Conservation (phyloP, 345 rosid species). For the Populus tremula region DNA sequence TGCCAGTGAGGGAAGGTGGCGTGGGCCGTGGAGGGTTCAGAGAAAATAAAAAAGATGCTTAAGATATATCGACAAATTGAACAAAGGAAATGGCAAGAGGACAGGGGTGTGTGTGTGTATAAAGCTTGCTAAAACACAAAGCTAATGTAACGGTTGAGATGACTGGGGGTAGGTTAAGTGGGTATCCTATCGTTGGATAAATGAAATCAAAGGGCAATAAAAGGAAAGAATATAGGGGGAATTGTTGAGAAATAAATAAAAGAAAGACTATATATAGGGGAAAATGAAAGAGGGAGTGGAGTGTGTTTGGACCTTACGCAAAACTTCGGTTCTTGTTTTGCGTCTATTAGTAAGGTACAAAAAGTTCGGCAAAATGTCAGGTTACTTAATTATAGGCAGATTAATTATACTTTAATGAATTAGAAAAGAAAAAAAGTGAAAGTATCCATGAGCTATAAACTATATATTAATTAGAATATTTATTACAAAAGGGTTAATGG, state of each 20-base stretch:
- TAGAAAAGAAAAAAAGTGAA: neutral
- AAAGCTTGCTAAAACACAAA: slow-evolving; percentile 8
- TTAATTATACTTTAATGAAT: neutral
- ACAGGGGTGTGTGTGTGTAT: slow-evolving; percentile 9
- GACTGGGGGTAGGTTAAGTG: slow-evolving; percentile 31
- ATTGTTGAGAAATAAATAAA: neutral
- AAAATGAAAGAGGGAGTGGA: neutral
- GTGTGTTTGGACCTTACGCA: slow-evolving; percentile 29
- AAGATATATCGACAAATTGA: slow-evolving; percentile 23
- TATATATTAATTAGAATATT: too few relatives aligned
- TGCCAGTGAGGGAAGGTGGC: neutral
- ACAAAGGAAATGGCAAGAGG: slow-evolving; percentile 13
- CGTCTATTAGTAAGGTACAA: slow-evolving; percentile 21
- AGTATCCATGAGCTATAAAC: too few relatives aligned
- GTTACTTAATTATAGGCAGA: slow-evolving; percentile 12
- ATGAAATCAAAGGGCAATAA: neutral
- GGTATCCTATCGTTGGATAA: slow-evolving; percentile 36
- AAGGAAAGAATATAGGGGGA: neutral
- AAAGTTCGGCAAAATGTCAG: slow-evolving; percentile 16
- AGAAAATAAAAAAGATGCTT: slow-evolving; percentile 11
- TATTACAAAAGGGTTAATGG: too few relatives aligned
- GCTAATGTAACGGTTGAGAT: slow-evolving; percentile 24
- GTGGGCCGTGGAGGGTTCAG: slow-evolving; percentile 2
- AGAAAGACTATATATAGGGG: too few relatives aligned
- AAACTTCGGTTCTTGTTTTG: slow-evolving; percentile 26